Evolutionary conservation across 2,329 filamentous ascomycete genomes (phyloP), one percentile per base, ranked within the genome.

Genomic region (Lasiodiplodia citricola): DNA sequence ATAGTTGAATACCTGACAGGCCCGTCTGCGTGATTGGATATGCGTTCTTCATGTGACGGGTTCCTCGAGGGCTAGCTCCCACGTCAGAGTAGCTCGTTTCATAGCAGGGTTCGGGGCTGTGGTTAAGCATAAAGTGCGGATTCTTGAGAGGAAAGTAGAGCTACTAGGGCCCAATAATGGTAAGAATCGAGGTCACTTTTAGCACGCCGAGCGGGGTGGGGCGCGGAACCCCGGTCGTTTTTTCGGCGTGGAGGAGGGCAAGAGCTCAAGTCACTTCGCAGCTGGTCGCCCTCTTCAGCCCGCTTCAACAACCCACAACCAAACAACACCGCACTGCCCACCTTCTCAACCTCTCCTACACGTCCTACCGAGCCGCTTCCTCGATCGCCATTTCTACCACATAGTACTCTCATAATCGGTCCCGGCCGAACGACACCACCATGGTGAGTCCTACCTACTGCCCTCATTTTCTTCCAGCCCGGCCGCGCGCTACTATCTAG

Each of bases 261-360:
- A 57, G 64, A 67, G 65, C 60, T 63, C 60, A 64, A 64, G 60
- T 64, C 60, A 64, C 60, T 51, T 51, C 44, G 44, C 58, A 63
- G 58, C 65, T 51, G 58, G 25, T 37, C 35, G 23, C 25, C 57
- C 21, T 52, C 21, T 56, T 23, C 38, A 21, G 28, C 28, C 44
- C 55, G 54, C 57, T 67, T 56, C 65, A 60, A 50, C 65, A 67
- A 51, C 55, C 64, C 55, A 41, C 65, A 35, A 60, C 55, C 47
- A 41, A 50, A 51, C 13, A 52, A 51, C 54, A 51, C 52, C 41
- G 21, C 38, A 51, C 14, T 6, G 21, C 54, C 31, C 18, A 10
- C 44, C 25, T 21, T 16, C 55, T 25, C 65, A 50, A 55, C 21
- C 13, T 7, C 44, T 58, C 16, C 4, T 7, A 4, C 23, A 11